These are phyloP conservation scores for Cornus suecica DNA, from an alignment of 148 eudicot species.

Conservation along the genomic window DNA sequence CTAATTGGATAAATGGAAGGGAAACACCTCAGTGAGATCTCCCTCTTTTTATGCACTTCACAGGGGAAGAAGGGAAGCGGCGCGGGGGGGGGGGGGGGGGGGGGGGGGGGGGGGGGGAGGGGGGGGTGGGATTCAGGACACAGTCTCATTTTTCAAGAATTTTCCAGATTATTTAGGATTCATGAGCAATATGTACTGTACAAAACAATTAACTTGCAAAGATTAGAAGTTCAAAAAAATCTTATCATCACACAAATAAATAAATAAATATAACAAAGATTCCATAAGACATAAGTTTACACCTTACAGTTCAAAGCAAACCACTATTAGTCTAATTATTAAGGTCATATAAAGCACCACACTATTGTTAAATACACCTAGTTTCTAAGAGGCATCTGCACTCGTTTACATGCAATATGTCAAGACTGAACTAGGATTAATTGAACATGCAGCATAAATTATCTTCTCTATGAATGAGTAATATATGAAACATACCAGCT, in stretches of 20 bases:
- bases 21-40: too few species aligned
- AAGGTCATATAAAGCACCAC: not conserved
- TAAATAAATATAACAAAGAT: not conserved
- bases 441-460: not conserved
- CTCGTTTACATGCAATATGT: not conserved
- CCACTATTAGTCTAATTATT: not conserved
- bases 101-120: not conserved
- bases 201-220: not conserved
- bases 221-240: not conserved
- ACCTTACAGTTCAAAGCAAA: not conserved
- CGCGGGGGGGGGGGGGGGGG: too few species aligned
- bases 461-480: not conserved
- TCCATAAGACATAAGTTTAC: not conserved
- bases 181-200: not conserved
- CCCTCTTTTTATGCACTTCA: too few species aligned
- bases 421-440: not conserved
- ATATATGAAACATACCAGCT: slow-evolving; percentile 1
- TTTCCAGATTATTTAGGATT: not conserved
- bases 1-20: not conserved
- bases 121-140: not conserved
- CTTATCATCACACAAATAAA: not conserved
- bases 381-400: not conserved
- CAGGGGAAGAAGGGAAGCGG: too few species aligned
- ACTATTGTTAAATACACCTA: not conserved
- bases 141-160: not conserved